Evolutionary conservation across 1,284 basidiomycete genomes (phyloP).

Genomic region (Bondarzewia mesenterica): DNA sequence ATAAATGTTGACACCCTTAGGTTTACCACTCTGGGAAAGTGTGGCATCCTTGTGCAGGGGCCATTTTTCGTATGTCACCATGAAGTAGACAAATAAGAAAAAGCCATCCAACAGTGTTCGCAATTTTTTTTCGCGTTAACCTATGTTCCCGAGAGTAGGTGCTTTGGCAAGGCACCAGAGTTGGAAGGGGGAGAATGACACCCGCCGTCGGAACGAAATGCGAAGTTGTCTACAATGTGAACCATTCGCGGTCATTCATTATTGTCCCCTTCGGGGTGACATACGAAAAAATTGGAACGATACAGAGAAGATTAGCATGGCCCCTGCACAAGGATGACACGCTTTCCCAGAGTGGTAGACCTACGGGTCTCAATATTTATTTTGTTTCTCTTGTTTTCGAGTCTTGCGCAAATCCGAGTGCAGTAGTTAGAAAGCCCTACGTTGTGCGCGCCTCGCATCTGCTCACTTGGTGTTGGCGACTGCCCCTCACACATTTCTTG

Average conservation of each 20-base stretch:
- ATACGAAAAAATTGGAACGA: conserved; percentile 2
- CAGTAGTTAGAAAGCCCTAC: too few species aligned
- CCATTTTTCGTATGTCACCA: conserved; percentile 2
- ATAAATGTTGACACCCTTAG: conserved; percentile 4
- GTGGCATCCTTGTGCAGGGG: conserved; percentile 3
- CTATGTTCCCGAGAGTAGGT: too few species aligned
- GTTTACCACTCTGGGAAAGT: conserved; percentile 4
- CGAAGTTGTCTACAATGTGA: too few species aligned
- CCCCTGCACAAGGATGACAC: neutral
- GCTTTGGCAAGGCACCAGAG: too few species aligned
- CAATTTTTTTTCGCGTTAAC: too few species aligned
- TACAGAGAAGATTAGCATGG: neutral
- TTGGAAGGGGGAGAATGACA: too few species aligned
- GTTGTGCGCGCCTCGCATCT: too few species aligned
- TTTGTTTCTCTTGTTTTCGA: neutral
- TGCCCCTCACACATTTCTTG: too few species aligned
- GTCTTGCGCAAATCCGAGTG: too few species aligned
- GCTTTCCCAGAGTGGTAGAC: neutral
- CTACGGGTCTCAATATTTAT: conserved; percentile 1
- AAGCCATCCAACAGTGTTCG: neutral
- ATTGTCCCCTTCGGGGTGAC: neutral
- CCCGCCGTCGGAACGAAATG: too few species aligned
- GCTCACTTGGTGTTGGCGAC: too few species aligned
- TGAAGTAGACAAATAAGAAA: neutral
- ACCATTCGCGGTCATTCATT: too few species aligned